Conservation (phyloP, 1,284 basidiomycete genomes). For the Marasmius fiardii region DNA sequence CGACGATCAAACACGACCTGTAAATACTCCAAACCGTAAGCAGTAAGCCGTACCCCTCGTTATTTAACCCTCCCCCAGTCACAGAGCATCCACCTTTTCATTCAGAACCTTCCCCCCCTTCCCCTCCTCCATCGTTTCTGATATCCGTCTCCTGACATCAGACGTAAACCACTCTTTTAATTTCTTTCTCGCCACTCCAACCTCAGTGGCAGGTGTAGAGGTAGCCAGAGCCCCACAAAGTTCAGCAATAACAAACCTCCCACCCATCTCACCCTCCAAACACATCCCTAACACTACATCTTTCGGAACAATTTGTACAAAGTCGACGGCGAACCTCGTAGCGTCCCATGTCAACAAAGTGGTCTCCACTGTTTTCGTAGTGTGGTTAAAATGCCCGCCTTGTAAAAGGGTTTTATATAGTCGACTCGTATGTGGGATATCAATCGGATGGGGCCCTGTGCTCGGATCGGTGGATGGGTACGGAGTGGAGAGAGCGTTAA, state of each 20-base stretch:
- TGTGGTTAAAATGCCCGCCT: conserved; percentile 82
- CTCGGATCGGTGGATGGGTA: conserved; percentile 54
- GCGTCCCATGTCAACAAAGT: conserved; percentile 57
- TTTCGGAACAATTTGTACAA: conserved; percentile 55
- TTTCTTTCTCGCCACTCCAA: conserved; percentile 34
- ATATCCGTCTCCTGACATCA: conserved; percentile 37
- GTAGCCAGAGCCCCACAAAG: conserved; percentile 60
- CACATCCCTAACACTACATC: conserved; percentile 61
- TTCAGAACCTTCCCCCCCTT: conserved; percentile 57
- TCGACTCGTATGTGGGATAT: conserved; percentile 76
- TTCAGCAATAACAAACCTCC: conserved; percentile 79
- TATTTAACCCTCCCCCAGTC: too few relatives aligned
- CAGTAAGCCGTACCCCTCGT: too few relatives aligned
- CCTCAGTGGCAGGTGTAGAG: conserved; percentile 35
- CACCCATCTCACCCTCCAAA: conserved; percentile 46
- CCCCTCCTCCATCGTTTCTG: conserved; percentile 39
- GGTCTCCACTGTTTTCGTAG: conserved; percentile 48
- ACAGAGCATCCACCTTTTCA: too few relatives aligned
- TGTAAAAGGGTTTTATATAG: conserved; percentile 85
- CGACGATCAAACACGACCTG: too few relatives aligned
- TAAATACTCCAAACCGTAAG: too few relatives aligned
- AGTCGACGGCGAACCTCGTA: conserved; percentile 51
- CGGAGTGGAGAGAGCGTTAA: conserved; percentile 48
- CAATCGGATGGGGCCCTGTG: conserved; percentile 60
- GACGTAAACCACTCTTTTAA: conserved; percentile 57